Base-by-base conservation (phyloP, 306 rosid species). In the Betula pendula region DNA sequence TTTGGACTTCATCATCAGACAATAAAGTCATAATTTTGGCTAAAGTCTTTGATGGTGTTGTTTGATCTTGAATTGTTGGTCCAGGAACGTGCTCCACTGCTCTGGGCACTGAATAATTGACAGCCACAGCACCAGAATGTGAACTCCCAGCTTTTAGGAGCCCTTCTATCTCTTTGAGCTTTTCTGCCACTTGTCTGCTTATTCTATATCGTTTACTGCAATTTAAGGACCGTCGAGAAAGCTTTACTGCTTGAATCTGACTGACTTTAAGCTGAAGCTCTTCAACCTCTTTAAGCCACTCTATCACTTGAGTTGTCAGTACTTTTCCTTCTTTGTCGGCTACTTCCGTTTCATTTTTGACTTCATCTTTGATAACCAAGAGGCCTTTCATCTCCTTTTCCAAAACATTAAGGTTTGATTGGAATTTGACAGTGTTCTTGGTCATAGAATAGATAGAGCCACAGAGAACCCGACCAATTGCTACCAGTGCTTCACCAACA, bases 361-460 rank as follows among this genome's bases (percentile, higher is more conserved):
- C 17, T 38, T 62, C 24, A 2, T 48, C 60, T 42, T 13, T 48
- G 1, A 60, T 16, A 9, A 33, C 81, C 45, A 25, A 0, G 35
- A 71, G 72, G 45, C 17, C 6, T 29, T 71, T 71, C 77, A 49
- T 60, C 55, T 71, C 53, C 81, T 38, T 33, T 33, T 1, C 50
- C 77, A 52, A 71, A 71, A 6, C 40, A 16, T 49, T 1, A 16
- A 49, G 53, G 5, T 45, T 9, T 45, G 12, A 13, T 9, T 45
- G 49, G 49, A 9, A 9, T 45, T 77, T 55, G 45, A 38, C 42
- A 38, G 8, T 38, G 8, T 38, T 5, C 42, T 38, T 5, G 7
- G 5, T n/a, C 55, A 22, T 43, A 42, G 47, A 59, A 27, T 8
- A 1, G 25, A 74, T 14, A 35, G 22, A 74, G 16, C 71, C 29